phyloP scores from a whole-genome alignment of 306 rosid genomes.

The Quercus ilex region DNA sequence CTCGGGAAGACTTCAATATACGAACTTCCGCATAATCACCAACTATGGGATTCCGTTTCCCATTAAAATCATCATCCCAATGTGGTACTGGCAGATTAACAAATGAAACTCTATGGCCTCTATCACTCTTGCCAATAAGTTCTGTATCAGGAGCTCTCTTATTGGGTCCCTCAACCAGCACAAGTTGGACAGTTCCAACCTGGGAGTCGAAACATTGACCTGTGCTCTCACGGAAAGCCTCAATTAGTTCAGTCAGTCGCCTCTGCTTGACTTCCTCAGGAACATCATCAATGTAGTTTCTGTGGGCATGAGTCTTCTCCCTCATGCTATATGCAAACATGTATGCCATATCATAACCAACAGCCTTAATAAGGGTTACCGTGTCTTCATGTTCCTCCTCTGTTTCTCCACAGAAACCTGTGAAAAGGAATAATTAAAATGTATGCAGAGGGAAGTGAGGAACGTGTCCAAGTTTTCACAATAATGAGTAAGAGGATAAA shows the following conservation, averaged over 20 bases:
- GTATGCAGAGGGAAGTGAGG: background rate
- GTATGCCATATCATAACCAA: conserved; percentile 92
- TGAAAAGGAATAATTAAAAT: conserved; percentile 16
- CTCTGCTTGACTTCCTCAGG: conserved; percentile 89
- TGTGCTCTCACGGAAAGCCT: conserved; percentile 82
- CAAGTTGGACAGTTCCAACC: conserved; percentile 75
- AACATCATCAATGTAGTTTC: conserved; percentile 82
- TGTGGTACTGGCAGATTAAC: conserved; percentile 50
- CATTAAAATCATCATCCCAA: conserved; percentile 44
- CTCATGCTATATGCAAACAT: conserved; percentile 99
- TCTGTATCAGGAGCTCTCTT: conserved; percentile 86
- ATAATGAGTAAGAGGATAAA: background rate
- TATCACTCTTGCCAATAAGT: conserved; percentile 90
- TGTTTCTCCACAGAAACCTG: conserved; percentile 95
- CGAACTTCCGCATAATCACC: conserved; percentile 95
- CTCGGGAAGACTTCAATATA: conserved; percentile 72
- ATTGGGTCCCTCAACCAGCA: conserved; percentile 93
- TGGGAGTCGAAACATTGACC: conserved; percentile 78
- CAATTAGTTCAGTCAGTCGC: conserved; percentile 85
- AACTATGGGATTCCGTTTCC: conserved; percentile 51
- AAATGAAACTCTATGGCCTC: conserved; percentile 82
- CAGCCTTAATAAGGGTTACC: conserved; percentile 60
- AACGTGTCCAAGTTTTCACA: background rate
- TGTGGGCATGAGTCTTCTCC: conserved; percentile 95
- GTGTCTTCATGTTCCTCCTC: conserved; percentile 88